Evolutionary conservation across 371 early-diverging fungal genomes (phyloP), one percentile per base, ranked within the genome.

Genomic region (Mucor velutinosus): DNA sequence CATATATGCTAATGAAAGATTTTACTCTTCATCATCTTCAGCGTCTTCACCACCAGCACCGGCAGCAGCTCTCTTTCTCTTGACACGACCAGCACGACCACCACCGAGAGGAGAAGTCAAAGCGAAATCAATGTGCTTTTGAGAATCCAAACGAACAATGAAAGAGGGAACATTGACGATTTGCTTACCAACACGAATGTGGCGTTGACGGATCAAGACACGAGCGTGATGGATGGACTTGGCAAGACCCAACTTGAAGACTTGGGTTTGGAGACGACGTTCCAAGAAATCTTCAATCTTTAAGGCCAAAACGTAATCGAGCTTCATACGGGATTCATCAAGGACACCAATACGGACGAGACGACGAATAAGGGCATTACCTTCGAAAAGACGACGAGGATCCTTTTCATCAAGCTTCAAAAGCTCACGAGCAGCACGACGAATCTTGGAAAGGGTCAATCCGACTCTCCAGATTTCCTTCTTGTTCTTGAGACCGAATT

Each of bases 141-240:
- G 96, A 72, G 94, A 94, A 71, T 93, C 86, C 79, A 92, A 84
- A 82, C 97, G 95, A 76, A 98, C 97, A 67, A 97, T 88, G 89
- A 97, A 98, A 65, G 92, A 92, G 62, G 99, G 97, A 66, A 98
- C 93, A 84, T 97, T 92, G 82, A 98, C 98, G 66, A 99, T 92
- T 89, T 97, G 98, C 92, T 97, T 97, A 81, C 99, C 99, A 79
- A 99, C 99, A 75, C 94, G 94, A 84, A 99, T 99, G 92, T 99
- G 99, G 72, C 94, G 92, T 84, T 97, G 97, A 75, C 94, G 93
- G 87, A 99, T 99, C 77, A 99, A 86, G 77, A 97, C 97, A 89
- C 99, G 96, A 65, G 99, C 99, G 85, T 99, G 99, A 90, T 99
- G 99, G 77, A 99, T 95, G 70, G 97, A 97, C 90, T 95, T 98